Evolutionary conservation across 2,329 filamentous ascomycete genomes (phyloP), one percentile per base, ranked within the genome.

Genomic region (Neonectria coccinea): DNA sequence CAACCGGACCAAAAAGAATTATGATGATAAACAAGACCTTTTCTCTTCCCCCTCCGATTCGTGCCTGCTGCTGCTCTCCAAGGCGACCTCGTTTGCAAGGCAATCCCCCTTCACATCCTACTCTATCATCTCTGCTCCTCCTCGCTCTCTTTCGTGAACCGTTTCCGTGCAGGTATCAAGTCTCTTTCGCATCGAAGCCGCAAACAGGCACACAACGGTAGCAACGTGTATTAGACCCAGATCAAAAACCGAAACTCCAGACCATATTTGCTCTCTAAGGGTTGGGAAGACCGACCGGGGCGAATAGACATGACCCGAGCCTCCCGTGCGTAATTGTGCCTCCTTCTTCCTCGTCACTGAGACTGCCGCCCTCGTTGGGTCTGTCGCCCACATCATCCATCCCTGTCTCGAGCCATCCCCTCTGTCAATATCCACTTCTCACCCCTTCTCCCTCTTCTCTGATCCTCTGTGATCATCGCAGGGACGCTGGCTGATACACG

Each of bases 231-330:
- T 82, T 82, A 82, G 75, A 78, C 77, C 80, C 76, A 76, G 73
- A 76, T 77, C 71, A 76, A 79, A 82, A 76, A 70, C 78, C 80
- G 78, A 77, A 83, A 84, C 82, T 84, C 82, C 82, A 74, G 75
- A 80, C 80, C 81, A 77, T 78, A 80, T 79, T 78, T 79, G 77
- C 78, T 81, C 78, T 79, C 76, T 78, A 75, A 72, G 63, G 68
- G 66, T 70, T 72, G 65, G 73, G 63, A 73, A 73, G 68, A 74
- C 68, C 59, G 64, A 63, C 66, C 66, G 51, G 61, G 66, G 63
- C 55, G 69, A 73, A 65, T 67, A 70, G 64, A 74, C 69, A 71
- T 73, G 67, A 67, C 69, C 65, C 70, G 68, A 71, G 59, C 69
- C 65, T 69, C 62, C 66, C 57, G 42, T 59, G 66, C 63, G 65